Conservation (phyloP, 2,329 filamentous ascomycete genomes). For the Colletotrichum cuscutae region DNA sequence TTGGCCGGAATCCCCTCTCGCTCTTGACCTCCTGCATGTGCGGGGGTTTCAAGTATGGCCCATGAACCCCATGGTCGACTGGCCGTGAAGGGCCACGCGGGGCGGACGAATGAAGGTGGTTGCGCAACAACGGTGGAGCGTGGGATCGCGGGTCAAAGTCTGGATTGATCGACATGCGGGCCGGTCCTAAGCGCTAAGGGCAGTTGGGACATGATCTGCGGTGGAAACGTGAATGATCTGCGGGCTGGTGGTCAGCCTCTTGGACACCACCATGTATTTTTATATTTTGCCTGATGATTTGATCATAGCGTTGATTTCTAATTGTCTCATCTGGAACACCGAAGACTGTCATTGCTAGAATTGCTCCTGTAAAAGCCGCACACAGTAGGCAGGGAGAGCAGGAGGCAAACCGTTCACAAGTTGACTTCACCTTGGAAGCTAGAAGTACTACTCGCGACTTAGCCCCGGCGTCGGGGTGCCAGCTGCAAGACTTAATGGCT, state of each 20-base stretch:
- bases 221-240: not conserved
- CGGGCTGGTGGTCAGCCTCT: not conserved
- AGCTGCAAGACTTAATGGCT: not conserved
- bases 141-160: not conserved
- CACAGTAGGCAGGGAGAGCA: not conserved
- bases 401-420: not conserved
- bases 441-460: not conserved
- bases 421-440: not conserved
- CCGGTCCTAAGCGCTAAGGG: slow-evolving; percentile 12
- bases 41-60: slow-evolving; percentile 8
- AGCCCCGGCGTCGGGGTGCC: not conserved
- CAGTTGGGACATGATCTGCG: not conserved
- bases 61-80: not conserved
- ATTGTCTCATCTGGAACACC: not conserved
- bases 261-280: not conserved
- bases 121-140: not conserved
- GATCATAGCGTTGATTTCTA: not conserved
- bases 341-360: not conserved
- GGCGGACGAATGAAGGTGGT: slow-evolving; percentile 8
- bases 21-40: not conserved
- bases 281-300: not conserved
- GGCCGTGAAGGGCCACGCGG: not conserved
- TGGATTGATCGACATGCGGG: slow-evolving; percentile 12
- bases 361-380: not conserved
- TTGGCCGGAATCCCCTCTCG: not conserved